Evolutionary conservation across 257 asterid genomes (phyloP), one percentile per base, ranked within the genome.

Genomic region (Fraxinus excelsior): DNA sequence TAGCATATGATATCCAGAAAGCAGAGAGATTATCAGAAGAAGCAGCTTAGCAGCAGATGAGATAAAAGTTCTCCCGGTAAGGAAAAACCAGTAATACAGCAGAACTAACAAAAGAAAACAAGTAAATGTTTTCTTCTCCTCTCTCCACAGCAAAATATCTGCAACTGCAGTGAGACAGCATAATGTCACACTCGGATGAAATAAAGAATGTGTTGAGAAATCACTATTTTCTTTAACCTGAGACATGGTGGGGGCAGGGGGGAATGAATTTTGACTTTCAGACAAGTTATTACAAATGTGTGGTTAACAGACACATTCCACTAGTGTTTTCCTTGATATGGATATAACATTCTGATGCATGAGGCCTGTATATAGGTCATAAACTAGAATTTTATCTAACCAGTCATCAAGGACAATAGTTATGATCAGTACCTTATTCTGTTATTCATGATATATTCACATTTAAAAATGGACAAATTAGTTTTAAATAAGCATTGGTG

Each of bases 141-240:
- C 94, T 83, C 98, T 94, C 99, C 99, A 96, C 73, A 96, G 90
- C 88, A 96, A 89, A 83, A 91, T 82, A 72, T 96, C 92, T 51
- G 98, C 93, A 90, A 90, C 97, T 96, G 98, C 87, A 85, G 72
- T 9, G 78, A 73, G 81, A 81, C 25, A 77, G 53, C 18, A 82
- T 8, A 81, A 65, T 26, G 81, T 85, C 86, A 88, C 21, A 23
- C 42, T 62, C 68, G 25, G 35, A 58, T 65, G 62, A 76, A 73
- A 70, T 71, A 16, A 10, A 58, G 29, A 78, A 74, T 70, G 42
- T 4, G 42, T 25, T 10, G 49, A 51, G 26, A 38, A 42, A 65
- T 19, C 49, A 65, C 69, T 51, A 49, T 56, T 25, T 64, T 75
- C 78, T 14, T 51, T 56, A 32, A 38, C 65, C 51, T 25, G 46